Conservation (phyloP, 169 alveolate genomes). For the Cryptosporidium meleagridis region DNA sequence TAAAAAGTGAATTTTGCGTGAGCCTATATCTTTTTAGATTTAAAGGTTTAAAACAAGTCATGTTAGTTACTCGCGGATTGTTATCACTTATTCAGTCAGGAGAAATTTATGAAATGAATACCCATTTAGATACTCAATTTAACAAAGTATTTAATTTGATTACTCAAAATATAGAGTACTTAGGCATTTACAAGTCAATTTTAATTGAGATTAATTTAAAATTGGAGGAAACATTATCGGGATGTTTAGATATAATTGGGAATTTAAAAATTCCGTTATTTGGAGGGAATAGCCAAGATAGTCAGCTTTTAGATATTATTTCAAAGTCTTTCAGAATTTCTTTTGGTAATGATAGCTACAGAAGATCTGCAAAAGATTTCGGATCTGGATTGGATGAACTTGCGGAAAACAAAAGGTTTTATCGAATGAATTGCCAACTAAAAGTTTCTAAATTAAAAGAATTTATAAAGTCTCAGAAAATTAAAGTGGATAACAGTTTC, state of each 20-base stretch:
- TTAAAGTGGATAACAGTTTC: background rate
- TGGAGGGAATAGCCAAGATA: constrained; percentile 8
- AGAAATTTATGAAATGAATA: background rate
- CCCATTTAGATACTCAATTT: background rate
- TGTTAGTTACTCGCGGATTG: background rate
- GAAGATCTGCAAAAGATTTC: background rate
- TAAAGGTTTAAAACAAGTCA: background rate
- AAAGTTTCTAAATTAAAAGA: background rate
- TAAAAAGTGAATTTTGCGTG: background rate
- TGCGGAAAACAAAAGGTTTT: background rate
- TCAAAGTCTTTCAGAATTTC: background rate
- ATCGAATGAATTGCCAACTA: background rate
- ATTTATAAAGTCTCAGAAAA: background rate
- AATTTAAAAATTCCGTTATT: background rate
- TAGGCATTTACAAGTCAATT: background rate
- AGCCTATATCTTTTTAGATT: background rate
- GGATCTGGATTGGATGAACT: constrained; percentile 17
- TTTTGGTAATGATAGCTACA: background rate
- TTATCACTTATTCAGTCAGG: background rate
- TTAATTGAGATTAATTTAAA: background rate
- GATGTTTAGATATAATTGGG: background rate
- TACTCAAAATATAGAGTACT: background rate
- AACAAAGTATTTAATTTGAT: background rate
- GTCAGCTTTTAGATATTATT: background rate
- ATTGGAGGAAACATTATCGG: background rate